These are phyloP conservation scores for Wallacemonas sp. DNA, from an alignment of 208 protist genomes.

Conservation along the genomic window DNA sequence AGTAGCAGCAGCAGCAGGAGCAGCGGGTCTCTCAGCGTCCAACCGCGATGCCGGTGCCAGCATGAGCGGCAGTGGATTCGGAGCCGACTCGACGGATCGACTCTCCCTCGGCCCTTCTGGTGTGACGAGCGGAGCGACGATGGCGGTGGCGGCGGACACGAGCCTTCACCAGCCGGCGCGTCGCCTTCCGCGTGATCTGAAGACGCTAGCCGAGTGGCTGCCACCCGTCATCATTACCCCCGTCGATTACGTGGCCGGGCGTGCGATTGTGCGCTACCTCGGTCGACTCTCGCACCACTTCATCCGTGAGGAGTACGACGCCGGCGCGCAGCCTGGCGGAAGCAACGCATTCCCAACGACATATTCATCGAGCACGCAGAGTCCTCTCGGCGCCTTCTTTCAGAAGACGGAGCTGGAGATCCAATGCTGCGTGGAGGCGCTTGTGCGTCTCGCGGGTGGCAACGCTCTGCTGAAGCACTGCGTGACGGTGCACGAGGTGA, in stretches of 20 bases:
- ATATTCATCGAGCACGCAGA: conserved; percentile 14
- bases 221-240: conserved; percentile 69
- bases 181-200: conserved; percentile 41
- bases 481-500: conserved; percentile 84
- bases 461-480: conserved; percentile 87
- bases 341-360: conserved; percentile 6
- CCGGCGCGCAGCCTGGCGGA: conserved; percentile 8
- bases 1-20: conserved; percentile 25
- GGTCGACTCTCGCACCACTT: conserved; percentile 91
- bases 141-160: not conserved
- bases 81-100: conserved; percentile 1
- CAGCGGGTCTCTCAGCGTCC: not conserved
- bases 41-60: not conserved
- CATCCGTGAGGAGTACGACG: conserved; percentile 82
- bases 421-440: conserved; percentile 66
- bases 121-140: not conserved
- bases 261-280: conserved; percentile 81
- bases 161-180: conserved; percentile 29
- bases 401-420: conserved; percentile 79
- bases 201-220: conserved; percentile 32
- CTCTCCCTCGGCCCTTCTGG: not conserved
- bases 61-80: no score
- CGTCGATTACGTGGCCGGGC: conserved; percentile 79
- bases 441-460: conserved; percentile 81
- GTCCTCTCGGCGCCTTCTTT: conserved; percentile 72